A percentile compares a stretch with the other conserved stretches of the same genome.
Conservation (phyloP, 1,284 basidiomycete genomes). For the Boletus mariae region DNA sequence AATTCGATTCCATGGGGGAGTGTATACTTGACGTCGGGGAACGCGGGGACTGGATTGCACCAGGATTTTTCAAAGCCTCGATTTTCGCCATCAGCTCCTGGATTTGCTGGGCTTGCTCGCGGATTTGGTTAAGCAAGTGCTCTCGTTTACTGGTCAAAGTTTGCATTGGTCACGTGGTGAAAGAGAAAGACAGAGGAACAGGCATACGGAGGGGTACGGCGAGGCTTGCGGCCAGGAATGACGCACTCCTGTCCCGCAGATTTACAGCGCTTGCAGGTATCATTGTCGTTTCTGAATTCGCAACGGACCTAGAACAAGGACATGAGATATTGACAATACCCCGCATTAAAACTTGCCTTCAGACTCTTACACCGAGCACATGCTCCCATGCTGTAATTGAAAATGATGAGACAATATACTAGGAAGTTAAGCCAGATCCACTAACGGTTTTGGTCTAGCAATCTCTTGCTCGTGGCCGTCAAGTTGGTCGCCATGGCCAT, state of each 20-base stretch:
- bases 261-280: conserved; percentile 67
- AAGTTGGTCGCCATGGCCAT: conserved; percentile 19
- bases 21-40: conserved; percentile 28
- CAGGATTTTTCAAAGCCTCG: conserved; percentile 35
- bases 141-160: conserved; percentile 60
- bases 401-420: conserved; percentile 2
- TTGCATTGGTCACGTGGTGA: conserved; percentile 3
- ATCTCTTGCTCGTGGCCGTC: conserved; percentile 24
- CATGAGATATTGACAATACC: not conserved
- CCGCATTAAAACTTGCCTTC: conserved; percentile 42
- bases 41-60: conserved; percentile 25
- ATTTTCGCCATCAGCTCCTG: conserved; percentile 63
- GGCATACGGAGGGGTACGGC: conserved; percentile 70
- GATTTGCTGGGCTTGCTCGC: conserved; percentile 66
- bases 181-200: not conserved
- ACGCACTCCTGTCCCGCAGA: conserved; percentile 66
- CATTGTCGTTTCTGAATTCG: conserved; percentile 63
- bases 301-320: conserved; percentile 51
- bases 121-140: conserved; percentile 67
- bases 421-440: not conserved
- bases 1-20: conserved; percentile 24
- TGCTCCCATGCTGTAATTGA: conserved; percentile 45
- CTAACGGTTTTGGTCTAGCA: conserved; percentile 22
- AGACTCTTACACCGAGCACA: conserved; percentile 71
- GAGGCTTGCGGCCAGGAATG: conserved; percentile 73